A percentile compares a stretch with the other conserved stretches of the same genome.
Conservation (phyloP, 106 monocot species). For the Alisma plantagoaquatica region DNA sequence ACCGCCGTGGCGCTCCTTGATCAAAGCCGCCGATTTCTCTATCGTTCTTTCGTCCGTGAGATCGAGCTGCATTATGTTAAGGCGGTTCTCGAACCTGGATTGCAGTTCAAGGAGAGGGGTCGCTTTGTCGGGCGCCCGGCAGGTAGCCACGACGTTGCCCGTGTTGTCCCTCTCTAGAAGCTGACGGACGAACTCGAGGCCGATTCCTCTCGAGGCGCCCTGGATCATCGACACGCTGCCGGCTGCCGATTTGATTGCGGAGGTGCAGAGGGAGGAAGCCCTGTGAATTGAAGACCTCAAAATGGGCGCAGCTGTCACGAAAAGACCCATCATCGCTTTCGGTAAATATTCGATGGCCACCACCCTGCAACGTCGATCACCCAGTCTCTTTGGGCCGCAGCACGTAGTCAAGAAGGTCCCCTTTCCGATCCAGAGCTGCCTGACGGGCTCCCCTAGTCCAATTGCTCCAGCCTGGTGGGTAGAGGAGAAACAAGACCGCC, state of each 20-base stretch:
- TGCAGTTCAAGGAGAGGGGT: slow-evolving; percentile 54
- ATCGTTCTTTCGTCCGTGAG: slow-evolving; percentile 81
- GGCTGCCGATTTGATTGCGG: slow-evolving; percentile 24
- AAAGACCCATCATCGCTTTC: slow-evolving; percentile 20
- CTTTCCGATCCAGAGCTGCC: too few relatives aligned
- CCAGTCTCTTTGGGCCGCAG: too few relatives aligned
- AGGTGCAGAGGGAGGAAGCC: slow-evolving; percentile 23
- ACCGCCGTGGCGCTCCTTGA: slow-evolving; percentile 46
- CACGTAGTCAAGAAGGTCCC: too few relatives aligned
- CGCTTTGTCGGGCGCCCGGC: slow-evolving; percentile 54
- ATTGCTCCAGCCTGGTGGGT: too few relatives aligned
- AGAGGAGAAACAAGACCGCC: too few relatives aligned
- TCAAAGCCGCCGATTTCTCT: slow-evolving; percentile 64
- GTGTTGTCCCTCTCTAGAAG: slow-evolving; percentile 44
- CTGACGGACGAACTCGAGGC: slow-evolving; percentile 91
- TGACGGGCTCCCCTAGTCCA: too few relatives aligned
- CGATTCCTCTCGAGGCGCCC: slow-evolving; percentile 94
- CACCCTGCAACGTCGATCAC: too few relatives aligned
- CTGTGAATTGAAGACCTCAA: slow-evolving; percentile 20
- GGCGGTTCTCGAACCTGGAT: slow-evolving; percentile 35
- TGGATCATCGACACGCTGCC: slow-evolving; percentile 78
- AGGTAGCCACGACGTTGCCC: slow-evolving; percentile 73
- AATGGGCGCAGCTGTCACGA: slow-evolving; percentile 5
- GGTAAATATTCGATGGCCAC: too few relatives aligned
- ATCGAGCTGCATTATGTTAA: slow-evolving; percentile 54